These are phyloP conservation scores for Helichrysum umbraculigerum DNA, from an alignment of 129 eudicot species.

Conservation along the genomic window DNA sequence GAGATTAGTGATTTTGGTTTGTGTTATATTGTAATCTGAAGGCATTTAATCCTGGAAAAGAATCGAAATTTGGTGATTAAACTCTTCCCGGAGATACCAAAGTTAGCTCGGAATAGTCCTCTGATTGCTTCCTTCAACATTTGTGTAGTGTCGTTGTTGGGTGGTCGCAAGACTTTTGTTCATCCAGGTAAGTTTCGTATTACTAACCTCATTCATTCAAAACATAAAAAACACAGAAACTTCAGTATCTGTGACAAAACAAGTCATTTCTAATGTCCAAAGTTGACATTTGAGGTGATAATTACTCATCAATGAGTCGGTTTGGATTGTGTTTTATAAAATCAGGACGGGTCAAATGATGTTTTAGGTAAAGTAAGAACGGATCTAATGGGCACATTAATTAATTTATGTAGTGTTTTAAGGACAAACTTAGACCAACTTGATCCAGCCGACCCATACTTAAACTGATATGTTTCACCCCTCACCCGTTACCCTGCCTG, in stretches of 20 bases:
- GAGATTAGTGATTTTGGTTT: conserved; percentile 28
- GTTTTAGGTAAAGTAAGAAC: not conserved
- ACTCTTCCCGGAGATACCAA: conserved; percentile 82
- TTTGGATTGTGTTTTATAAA: not conserved
- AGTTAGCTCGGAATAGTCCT: conserved; percentile 57
- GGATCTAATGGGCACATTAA: not conserved
- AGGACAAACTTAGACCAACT: not conserved
- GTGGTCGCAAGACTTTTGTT: conserved; percentile 70
- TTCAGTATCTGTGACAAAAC: not conserved
- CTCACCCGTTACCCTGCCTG: not conserved
- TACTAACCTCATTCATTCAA: not conserved
- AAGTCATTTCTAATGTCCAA: not conserved
- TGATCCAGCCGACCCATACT: not conserved
- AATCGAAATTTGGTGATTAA: conserved; percentile 62
- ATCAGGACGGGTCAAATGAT: not conserved
- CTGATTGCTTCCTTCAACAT: conserved; percentile 87
- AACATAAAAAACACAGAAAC: not conserved
- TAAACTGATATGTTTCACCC: not conserved
- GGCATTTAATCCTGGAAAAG: conserved; percentile 88
- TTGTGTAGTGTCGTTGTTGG: conserved; percentile 57
- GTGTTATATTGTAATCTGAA: conserved; percentile 36
- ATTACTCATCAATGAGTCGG: not conserved
- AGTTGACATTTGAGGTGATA: not conserved
- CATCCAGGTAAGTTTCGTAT: conserved; percentile 70
- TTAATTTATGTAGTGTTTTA: not conserved